Percentiles rank a stretch among this genome's conserved stretches.
phyloP scores from a whole-genome alignment of 2,329 filamentous ascomycete species.

The Neonectria sp. region DNA sequence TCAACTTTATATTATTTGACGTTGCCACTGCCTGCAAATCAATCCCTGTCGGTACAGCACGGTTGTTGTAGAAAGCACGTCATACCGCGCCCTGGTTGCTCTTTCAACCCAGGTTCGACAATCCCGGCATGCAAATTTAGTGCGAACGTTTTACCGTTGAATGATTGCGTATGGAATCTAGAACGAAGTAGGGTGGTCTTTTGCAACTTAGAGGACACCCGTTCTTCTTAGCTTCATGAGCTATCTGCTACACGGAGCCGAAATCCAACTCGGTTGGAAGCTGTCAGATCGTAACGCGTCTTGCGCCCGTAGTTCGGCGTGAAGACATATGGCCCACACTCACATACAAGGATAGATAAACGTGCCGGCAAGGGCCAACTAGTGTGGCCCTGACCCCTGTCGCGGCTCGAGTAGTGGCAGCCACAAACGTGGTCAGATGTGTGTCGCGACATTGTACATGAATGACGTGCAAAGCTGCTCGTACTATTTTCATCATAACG shows the following conservation, averaged over 20 bases:
- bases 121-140: constrained; percentile 17
- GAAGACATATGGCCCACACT: constrained; percentile 14
- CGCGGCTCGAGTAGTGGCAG: constrained; percentile 14
- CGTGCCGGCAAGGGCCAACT: background rate
- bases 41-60: constrained; percentile 15
- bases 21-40: background rate
- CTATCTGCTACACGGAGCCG: constrained; percentile 13
- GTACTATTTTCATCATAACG: constrained; percentile 13
- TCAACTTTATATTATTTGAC: constrained; percentile 37
- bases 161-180: constrained; percentile 22
- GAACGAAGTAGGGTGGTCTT: constrained; percentile 8
- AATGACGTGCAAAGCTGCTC: constrained; percentile 39
- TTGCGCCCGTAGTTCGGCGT: constrained; percentile 8
- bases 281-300: constrained; percentile 2
- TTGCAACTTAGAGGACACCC: background rate
- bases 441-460: constrained; percentile 28
- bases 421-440: background rate
- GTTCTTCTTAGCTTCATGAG: constrained; percentile 7
- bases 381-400: constrained; percentile 22
- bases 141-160: constrained; percentile 21
- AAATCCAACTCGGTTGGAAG: constrained; percentile 1
- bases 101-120: constrained; percentile 16
- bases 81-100: constrained; percentile 20
- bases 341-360: constrained; percentile 3
- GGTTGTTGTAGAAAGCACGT: constrained; percentile 19